Evolutionary conservation across 768 basidiomycete genomes (phyloP), one percentile per base, ranked within the genome.

Genomic region (Phanerochaete carnosa): DNA sequence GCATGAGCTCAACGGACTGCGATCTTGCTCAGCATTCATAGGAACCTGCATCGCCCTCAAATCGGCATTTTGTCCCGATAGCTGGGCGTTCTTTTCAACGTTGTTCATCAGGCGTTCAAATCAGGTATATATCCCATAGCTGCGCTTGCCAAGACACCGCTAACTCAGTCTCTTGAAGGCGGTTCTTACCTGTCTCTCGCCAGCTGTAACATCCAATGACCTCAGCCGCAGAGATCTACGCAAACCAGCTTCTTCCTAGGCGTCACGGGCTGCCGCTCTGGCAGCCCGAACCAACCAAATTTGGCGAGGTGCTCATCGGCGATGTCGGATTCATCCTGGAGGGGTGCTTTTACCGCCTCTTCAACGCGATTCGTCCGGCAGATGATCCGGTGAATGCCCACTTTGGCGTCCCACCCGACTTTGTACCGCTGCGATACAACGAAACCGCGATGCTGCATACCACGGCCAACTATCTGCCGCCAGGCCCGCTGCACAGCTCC

Each of bases 341-440:
- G 3, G 68, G 68, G 1, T 50, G 28, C 2, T 69, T 69, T 58
- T 63, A 45, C 25, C 66, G 63, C 0, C 35, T 69, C 5, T 69
- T 69, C 58, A 67, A 65, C 33, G 57, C 62, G 0, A 65, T 47
- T 2, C 35, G n/a, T 2, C 35, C 39, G 0, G 46, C n/a, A 30
- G 63, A 58, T 28, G 53, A 64, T 16, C 57, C 52, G 1, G 25
- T 49, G 6, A 58, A 58, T 26, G 45, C 45, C 8, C 28, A 25
- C 11, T 37, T 15, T 30, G 57, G 46, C 9, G 57, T 58, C 15
- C 57, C 57, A 11, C 43, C 45, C 9, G 45, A 46, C 25, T 58
- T 58, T 33, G 45, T 30, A 8, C 16, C 30, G 3, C 30, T 58
- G 28, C 15, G 16, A 16, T 47, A 47, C n/a, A 35, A 46, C 30